Base-by-base conservation (phyloP, 2,329 filamentous ascomycete species). In the Colletotrichum liriopes region DNA sequence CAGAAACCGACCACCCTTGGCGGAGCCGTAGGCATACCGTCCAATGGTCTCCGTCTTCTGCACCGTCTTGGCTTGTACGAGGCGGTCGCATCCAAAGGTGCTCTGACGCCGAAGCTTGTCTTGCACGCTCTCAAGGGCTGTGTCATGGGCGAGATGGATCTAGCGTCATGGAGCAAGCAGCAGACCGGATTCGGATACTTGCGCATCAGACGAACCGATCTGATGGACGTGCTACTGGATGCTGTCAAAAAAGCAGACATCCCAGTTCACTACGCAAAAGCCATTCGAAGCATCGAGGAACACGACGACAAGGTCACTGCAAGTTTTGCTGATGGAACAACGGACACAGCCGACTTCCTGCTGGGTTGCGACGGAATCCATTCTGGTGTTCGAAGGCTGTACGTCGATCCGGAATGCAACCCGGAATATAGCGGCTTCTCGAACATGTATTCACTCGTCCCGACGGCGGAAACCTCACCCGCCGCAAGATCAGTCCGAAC, bases 341-440 rank as follows among this genome's bases (percentile, higher is more conserved):
- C 77, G 0, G 82, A 80, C 3, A 75, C 78, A 3, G 81, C 83
- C 7, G 82, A 84, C 43, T 82, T 79, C 2, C 58, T 78, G 54
- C 73, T 84, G 18, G 82, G 82, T 0, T 83, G 82, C 74, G 82
- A 84, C 74, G 82, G 82, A 2, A 81, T 84, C 35, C 82, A 84
- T 62, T 83, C 82, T 1, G 69, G 74, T 39, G 80, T 83, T 14
- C 79, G 82, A 12, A 75, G 64, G 20, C 47, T 74, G 2, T 75
- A 79, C 61, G 76, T 84, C 26, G 76, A 77, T 37, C 75, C 76
- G 3, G 70, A 52, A 12, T 66, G 74, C 16, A 61, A 67, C 45
- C 76, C 81, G 11, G 78, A 78, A 32, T 84, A 83, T 71, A 81
- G 81, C 1, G 80, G 81, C 26, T 73, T 81, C 39, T 77, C 78